Evolutionary conservation across 345 rosid genomes (phyloP), one percentile per base, ranked within the genome.

Genomic region (Dipteronia dyeriana): DNA sequence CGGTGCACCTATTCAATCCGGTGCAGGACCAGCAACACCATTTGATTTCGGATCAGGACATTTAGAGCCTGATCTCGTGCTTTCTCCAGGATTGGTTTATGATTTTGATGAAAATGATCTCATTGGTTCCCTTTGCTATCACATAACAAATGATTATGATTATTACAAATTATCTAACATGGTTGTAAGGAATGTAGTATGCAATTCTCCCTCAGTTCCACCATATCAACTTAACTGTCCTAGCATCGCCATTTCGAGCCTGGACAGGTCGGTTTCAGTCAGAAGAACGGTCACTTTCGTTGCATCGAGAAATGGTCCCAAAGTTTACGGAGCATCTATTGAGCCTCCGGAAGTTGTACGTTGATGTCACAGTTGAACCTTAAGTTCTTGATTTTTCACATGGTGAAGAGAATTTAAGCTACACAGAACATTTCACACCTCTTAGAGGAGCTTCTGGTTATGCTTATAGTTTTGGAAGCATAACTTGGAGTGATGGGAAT

Each of bases 11-110:
- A 68, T 68, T 54, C 54, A 22, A 12, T 25, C 56, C 7, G 29
- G 13, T n/a, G 34, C 25, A 29, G 26, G 72, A 0, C 51, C 49
- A 0, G 71, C 71, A 45, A 22, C 38, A 2, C 56, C 71, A 6
- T 68, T 45, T 45, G 71, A 68, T 43, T 68, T 45, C 9, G 71
- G 57, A 22, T 68, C 71, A 45, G 56, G 57, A 68, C 38, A 45
- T 47, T 3, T 45, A 1, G 54, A 68, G 4, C 12, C 57, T 2
- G 57, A 68, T 4, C 0, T 9, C 1, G 57, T 34, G 10, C 23
- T 68, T 9, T 41, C 71, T 45, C 71, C 71, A 12, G 57, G 71
- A 22, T 14, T 68, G 6, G 71, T 43, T 19, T 45, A 68, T 7
- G 57, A 45, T 12, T 45, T 68, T 13, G 16, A 45, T 11, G 57